phyloP scores from a whole-genome alignment of 73 alveolate genomes.

The Paramecium sexaurelia region DNA sequence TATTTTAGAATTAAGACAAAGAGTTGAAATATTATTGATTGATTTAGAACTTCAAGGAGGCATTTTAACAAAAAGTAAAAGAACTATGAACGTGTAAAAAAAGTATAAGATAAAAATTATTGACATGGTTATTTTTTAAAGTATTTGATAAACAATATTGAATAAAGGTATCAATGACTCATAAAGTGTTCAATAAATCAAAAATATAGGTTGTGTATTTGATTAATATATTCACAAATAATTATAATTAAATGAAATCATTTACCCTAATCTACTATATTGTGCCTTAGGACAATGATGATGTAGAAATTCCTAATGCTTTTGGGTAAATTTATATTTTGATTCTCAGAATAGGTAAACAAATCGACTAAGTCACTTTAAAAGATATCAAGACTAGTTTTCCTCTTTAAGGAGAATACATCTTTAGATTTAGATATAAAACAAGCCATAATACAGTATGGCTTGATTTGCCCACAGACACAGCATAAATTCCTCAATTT shows the following conservation, averaged over 20 bases:
- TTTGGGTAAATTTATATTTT: constrained; percentile 23
- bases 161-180: constrained; percentile 98
- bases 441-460: constrained; percentile 26
- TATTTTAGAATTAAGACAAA: constrained; percentile 98
- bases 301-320: constrained; percentile 44
- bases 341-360: constrained; percentile 26
- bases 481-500: neutral
- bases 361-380: constrained; percentile 16
- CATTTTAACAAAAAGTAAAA: constrained; percentile 97
- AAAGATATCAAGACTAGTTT: neutral
- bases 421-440: constrained; percentile 46
- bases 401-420: constrained; percentile 52
- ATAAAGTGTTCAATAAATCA: constrained; percentile 88
- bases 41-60: constrained; percentile 98
- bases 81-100: constrained; percentile 97
- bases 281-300: constrained; percentile 45
- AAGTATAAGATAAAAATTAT: constrained; percentile 96
- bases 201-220: constrained; percentile 82
- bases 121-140: constrained; percentile 76
- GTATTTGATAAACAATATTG: no score
- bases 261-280: constrained; percentile 36
- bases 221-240: constrained; percentile 23
- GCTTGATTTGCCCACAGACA: constrained; percentile 11
- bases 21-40: constrained; percentile 98
- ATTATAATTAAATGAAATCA: constrained; percentile 33